Percentiles rank a stretch among this genome's conserved stretches.
phyloP scores from a whole-genome alignment of 2,329 filamentous ascomycete species.

The Aspergillus melleus region DNA sequence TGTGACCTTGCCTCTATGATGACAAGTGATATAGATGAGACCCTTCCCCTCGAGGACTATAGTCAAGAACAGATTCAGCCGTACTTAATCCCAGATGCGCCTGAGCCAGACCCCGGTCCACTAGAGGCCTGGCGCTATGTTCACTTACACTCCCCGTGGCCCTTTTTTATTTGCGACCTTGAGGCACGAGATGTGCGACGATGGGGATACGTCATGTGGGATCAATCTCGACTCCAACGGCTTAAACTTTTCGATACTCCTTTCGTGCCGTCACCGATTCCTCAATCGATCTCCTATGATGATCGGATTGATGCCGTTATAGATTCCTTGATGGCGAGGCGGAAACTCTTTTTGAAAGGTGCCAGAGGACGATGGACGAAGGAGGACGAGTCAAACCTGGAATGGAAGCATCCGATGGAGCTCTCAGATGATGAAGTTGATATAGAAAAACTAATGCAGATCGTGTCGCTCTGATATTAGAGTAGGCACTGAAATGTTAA shows the following conservation, averaged over 20 bases:
- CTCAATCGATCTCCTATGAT: background rate
- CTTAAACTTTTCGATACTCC: background rate
- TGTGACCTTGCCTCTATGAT: background rate
- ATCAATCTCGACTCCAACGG: background rate
- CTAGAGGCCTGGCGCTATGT: background rate
- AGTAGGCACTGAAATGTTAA: no score
- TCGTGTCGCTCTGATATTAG: no score
- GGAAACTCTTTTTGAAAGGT: background rate
- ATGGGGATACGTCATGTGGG: slow-evolving; percentile 4
- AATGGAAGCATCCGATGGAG: background rate
- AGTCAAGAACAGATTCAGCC: background rate
- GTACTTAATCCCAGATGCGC: background rate
- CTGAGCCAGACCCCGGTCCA: background rate
- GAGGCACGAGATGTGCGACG: background rate
- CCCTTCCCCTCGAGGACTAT: background rate
- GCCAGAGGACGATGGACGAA: slow-evolving; percentile 1
- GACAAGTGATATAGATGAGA: background rate
- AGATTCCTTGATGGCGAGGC: background rate
- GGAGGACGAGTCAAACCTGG: background rate
- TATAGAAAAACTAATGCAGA: no score
- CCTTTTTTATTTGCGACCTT: background rate
- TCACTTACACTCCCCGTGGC: background rate
- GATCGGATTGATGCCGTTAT: background rate
- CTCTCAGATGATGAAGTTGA: background rate
- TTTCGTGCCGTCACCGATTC: background rate